Conservation (phyloP, 2,329 filamentous ascomycete genomes). For the Aspergillaceae sp. region DNA sequence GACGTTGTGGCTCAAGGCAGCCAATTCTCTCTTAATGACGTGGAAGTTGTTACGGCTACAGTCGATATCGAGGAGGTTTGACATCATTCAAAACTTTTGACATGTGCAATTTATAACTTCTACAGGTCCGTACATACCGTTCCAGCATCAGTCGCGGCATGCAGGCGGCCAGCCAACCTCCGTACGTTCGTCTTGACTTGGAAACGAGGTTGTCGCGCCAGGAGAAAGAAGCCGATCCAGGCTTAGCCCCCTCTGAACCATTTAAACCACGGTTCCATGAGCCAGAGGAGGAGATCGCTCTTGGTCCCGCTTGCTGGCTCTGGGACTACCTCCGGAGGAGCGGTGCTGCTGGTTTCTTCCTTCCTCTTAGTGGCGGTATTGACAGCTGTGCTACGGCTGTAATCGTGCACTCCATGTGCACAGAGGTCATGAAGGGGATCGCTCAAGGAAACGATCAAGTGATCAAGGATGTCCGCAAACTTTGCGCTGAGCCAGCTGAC, state of each 20-base stretch:
- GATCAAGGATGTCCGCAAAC: constrained; percentile 44
- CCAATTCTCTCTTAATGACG: constrained; percentile 57
- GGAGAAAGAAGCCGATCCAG: constrained; percentile 36
- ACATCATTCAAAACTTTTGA: no score
- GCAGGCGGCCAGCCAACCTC: constrained; percentile 25
- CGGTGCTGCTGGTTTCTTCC: constrained; percentile 30
- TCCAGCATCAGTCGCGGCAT: constrained; percentile 22
- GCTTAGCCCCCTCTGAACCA: constrained; percentile 37
- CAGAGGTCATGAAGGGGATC: constrained; percentile 28
- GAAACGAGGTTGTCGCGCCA: constrained; percentile 27
- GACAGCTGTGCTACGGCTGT: constrained; percentile 32
- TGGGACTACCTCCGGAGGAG: constrained; percentile 40
- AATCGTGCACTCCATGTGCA: constrained; percentile 35
- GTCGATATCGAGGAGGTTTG: constrained; percentile 65
- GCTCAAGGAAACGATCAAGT: constrained; percentile 40
- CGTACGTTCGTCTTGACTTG: constrained; percentile 30
- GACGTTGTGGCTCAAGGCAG: constrained; percentile 56
- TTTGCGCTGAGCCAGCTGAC: constrained; percentile 42
- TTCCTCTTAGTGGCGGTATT: constrained; percentile 34
- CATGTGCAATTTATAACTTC: background rate
- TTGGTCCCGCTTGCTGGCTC: constrained; percentile 57
- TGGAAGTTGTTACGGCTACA: constrained; percentile 58
- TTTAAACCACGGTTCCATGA: constrained; percentile 47
- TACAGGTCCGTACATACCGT: constrained; percentile 29
- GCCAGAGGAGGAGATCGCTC: constrained; percentile 59